Percentiles rank a stretch among this genome's conserved stretches.
These are phyloP conservation scores for Geotrichum fermentans DNA, from an alignment of 1,139 yeast species.

Conservation along the genomic window DNA sequence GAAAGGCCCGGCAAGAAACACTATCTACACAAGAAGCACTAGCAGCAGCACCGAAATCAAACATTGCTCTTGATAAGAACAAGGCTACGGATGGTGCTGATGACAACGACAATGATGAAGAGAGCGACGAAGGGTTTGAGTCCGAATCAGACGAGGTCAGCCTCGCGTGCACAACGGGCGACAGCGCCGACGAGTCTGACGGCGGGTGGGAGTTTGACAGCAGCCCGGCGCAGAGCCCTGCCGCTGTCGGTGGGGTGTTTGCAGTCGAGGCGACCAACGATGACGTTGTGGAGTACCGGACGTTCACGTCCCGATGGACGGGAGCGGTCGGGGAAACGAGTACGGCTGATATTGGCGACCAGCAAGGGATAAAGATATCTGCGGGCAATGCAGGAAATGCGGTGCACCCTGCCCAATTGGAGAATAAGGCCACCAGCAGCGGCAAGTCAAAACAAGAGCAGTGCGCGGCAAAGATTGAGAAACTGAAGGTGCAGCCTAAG, in stretches of 20 bases:
- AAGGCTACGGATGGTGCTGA: no score
- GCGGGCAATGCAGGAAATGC: no score
- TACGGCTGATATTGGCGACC: no score
- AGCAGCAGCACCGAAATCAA: constrained; percentile 4
- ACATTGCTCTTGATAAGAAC: no score
- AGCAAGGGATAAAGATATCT: no score
- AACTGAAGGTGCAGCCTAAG: no score
- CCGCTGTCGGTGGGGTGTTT: background rate
- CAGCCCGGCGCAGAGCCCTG: background rate
- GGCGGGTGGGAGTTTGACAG: background rate
- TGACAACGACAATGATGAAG: background rate
- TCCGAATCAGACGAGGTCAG: background rate
- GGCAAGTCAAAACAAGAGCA: no score
- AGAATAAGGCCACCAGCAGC: no score
- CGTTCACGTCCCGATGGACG: constrained; percentile 10
- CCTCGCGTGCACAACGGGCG: background rate
- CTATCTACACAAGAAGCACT: constrained; percentile 2
- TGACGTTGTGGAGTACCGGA: constrained; percentile 13
- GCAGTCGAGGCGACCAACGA: background rate
- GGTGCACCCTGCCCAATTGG: no score
- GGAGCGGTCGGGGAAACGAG: no score
- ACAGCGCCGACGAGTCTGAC: constrained; percentile 10
- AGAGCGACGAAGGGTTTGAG: background rate
- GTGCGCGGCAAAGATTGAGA: no score
- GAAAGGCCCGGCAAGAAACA: constrained; percentile 5